Base-by-base conservation (phyloP, 2,329 filamentous ascomycete genomes). In the Orbilia brochopaga region DNA sequence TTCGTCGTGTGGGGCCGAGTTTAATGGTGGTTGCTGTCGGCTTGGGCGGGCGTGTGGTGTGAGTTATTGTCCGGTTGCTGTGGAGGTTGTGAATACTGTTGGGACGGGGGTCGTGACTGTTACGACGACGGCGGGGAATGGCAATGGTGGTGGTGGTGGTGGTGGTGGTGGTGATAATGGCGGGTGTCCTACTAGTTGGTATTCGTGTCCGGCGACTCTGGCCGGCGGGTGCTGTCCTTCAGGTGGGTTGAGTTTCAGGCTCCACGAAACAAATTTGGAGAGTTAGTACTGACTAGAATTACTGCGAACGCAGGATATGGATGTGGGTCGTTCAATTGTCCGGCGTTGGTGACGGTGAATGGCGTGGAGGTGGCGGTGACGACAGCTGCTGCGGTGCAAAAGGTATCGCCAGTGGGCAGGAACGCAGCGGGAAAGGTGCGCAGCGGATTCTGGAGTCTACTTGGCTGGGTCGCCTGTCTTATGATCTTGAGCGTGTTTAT, bases 151-250 rank as follows among this genome's bases (percentile, higher is more conserved):
- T 4, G 3, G 27, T 32, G 27, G n/a, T n/a, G n/a, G n/a, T n/a
- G 27, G 27, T 32, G 27, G 37, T 4, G 15, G 5, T 42, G n/a
- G n/a, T 15, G 37, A 15, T 17, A 70, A 64, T 52, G 61, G 61
- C 7, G 53, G 21, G 8, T 70, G 66, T 46, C 66, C 66, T 0
- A 50, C 19, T 2, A 55, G 50, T 5, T 70, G 66, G 66, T 53
- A 57, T 30, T 15, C 59, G 21, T 70, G 66, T 60, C 66, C 66
- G 24, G 54, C 59, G 13, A 52, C 51, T 21, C 53, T 59, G 5
- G 52, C 55, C 11, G 54, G 66, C 13, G 66, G 66, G 2, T 70
- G 66, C 15, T 70, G 66, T 60, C 66, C 66, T 21, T 59, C 66
- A n/a, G 59, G 66, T 70, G 23, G 23, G 66, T 70, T 58, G n/a